A percentile compares a stretch with the other conserved stretches of the same genome.
Evolutionary conservation across 306 rosid genomes (phyloP).

Genomic region (Vigna mungo): DNA sequence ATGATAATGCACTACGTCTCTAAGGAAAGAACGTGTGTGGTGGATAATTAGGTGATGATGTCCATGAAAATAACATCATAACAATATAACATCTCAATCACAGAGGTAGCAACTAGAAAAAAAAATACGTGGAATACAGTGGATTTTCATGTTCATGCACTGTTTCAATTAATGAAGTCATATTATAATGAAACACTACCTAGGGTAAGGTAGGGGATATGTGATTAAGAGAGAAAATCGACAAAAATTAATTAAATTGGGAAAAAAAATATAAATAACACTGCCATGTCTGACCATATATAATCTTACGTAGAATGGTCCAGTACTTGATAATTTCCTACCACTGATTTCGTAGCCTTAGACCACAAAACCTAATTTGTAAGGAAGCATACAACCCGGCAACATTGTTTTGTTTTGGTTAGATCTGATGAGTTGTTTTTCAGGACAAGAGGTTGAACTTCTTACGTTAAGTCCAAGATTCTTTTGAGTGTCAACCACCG

Average conservation of each 20-base stretch:
- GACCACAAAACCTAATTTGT: neutral
- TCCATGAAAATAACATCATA: neutral
- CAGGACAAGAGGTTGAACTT: neutral
- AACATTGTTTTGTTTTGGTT: neutral
- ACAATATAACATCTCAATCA: neutral
- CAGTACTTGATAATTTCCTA: neutral
- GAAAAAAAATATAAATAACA: neutral
- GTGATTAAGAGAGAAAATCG: neutral
- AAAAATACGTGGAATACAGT: neutral
- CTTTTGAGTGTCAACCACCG: neutral
- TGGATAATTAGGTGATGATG: neutral
- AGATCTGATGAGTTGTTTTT: conserved; percentile 14
- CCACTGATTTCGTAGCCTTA: neutral
- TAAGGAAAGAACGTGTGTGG: neutral
- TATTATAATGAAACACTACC: neutral
- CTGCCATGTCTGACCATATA: neutral
- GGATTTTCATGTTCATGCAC: neutral
- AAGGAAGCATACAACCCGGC: neutral
- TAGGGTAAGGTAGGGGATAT: neutral
- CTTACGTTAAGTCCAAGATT: neutral
- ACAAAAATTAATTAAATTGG: neutral
- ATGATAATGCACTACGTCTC: neutral
- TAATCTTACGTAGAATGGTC: neutral
- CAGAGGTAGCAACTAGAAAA: neutral
- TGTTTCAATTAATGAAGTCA: neutral